phyloP scores from a whole-genome alignment of 108 stramenopile genomes.

The Hondaea fermentalgiana region DNA sequence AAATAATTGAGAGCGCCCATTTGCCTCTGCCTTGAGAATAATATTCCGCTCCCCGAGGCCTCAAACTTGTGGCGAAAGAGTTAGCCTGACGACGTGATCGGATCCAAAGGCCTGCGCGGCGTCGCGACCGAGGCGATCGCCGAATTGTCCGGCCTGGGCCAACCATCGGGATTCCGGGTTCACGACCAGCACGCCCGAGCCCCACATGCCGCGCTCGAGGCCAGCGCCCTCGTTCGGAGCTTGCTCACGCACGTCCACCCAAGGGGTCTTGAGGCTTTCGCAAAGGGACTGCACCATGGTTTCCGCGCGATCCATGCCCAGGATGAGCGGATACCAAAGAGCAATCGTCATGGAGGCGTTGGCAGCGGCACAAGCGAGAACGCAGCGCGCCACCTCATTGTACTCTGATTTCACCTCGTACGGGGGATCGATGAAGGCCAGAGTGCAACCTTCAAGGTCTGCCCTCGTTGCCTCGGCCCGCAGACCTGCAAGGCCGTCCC shows the following conservation, averaged over 20 bases:
- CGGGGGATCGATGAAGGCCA: neutral
- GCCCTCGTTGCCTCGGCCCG: neutral
- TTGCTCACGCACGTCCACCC: neutral
- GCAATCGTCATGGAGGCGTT: neutral
- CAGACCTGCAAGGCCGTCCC: neutral
- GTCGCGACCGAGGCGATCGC: neutral
- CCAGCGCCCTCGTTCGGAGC: neutral
- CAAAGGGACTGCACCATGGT: neutral
- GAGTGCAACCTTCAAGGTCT: neutral
- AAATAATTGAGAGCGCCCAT: too few species aligned
- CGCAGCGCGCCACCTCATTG: neutral
- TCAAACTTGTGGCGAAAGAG: too few species aligned
- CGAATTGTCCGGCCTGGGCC: neutral
- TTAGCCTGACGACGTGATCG: neutral
- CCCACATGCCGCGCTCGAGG: neutral
- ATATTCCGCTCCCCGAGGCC: too few species aligned
- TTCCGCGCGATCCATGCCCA: neutral
- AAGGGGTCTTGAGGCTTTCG: neutral
- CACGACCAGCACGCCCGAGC: neutral
- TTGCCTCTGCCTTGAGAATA: too few species aligned
- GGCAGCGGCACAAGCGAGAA: neutral
- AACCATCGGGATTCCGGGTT: neutral
- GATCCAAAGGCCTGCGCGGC: neutral
- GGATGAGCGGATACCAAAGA: neutral
- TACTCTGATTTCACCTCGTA: slow-evolving; percentile 1